Conservation (phyloP, 805 yeast species). For the Jamesozyma lodderae region DNA sequence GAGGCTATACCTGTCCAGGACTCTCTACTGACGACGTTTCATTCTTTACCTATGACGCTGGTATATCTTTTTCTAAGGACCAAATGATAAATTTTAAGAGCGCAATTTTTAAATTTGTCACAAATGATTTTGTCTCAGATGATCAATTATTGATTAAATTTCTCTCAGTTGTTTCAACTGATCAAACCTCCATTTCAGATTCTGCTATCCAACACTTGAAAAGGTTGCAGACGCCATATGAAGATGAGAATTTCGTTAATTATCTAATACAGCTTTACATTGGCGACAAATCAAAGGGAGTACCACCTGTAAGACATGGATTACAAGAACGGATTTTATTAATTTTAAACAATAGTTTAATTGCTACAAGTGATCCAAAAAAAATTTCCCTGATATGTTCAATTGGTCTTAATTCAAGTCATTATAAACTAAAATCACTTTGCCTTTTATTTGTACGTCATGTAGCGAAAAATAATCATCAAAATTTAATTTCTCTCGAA, state of each 20-base stretch:
- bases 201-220: conserved; percentile 43
- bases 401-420: conserved; percentile 48
- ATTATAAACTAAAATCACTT: conserved; percentile 44
- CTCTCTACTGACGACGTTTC: conserved; percentile 45
- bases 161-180: conserved; percentile 55
- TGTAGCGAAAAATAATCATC: conserved; percentile 34
- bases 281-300: conserved; percentile 36
- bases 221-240: conserved; percentile 44
- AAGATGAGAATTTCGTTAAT: conserved; percentile 38
- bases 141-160: conserved; percentile 37
- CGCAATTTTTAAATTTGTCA: conserved; percentile 30
- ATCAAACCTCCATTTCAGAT: conserved; percentile 46
- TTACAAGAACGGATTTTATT: conserved; percentile 50
- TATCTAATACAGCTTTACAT: conserved; percentile 39
- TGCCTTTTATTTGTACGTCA: conserved; percentile 59
- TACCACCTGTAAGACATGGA: conserved; percentile 45
- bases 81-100: conserved; percentile 37
- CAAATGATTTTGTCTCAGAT: conserved; percentile 34
- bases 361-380: conserved; percentile 36
- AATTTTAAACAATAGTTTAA: conserved; percentile 42
- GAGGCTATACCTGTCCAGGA: conserved; percentile 52
- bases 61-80: conserved; percentile 44
- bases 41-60: conserved; percentile 63
- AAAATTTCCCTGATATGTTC: conserved; percentile 43
- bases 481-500: conserved; percentile 10